Base-by-base conservation (phyloP, 2,329 filamentous ascomycete genomes). In the Neofusicoccum laricinum region DNA sequence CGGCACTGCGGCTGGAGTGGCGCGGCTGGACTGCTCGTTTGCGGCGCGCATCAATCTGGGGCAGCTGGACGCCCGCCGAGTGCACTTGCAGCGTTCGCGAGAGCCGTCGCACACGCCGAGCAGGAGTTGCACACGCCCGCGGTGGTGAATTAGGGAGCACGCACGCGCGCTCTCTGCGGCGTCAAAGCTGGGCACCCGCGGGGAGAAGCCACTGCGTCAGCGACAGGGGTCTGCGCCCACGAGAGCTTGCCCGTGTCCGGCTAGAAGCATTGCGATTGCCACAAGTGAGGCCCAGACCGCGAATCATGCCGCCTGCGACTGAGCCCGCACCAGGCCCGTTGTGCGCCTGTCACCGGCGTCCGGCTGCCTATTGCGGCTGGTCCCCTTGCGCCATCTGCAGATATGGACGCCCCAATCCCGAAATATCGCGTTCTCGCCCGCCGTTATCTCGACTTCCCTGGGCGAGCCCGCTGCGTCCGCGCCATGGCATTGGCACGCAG, bases 121-220 rank as follows among this genome's bases (percentile, higher is more conserved):
- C 10, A 43, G 25, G 38, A 43, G 53, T 58, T 32, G 40, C 38
- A 43, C 15, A 34, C 53, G 38, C 53, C 8, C 21, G 38, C 21
- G 38, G 53, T 46, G 55, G 55, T 45, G 55, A 55, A 19, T 57
- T 46, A 46, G 55, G 40, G 41, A 59, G 55, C 55, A 46, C 53
- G 36, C 50, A 58, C 40, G 40, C 53, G 19, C 55, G 36, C 40
- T 32, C 53, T 14, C 21, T 32, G 46, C 46, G 12, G 12, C 46
- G 12, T 36, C 49, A 30, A 30, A 30, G 25, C 25, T 30, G 36
- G 14, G 15, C 49, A 51, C 30, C 30, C 48, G 48, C 48, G 49
- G 49, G 49, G 21, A 32, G 51, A 17, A 41, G 38, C 38, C 51
- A n/a, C 51, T 41, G 51, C 40, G 51, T 32, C 38, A 43, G 30